These are phyloP conservation scores for Fraxinus floribunda DNA, from an alignment of 305 asterid species.

Conservation along the genomic window DNA sequence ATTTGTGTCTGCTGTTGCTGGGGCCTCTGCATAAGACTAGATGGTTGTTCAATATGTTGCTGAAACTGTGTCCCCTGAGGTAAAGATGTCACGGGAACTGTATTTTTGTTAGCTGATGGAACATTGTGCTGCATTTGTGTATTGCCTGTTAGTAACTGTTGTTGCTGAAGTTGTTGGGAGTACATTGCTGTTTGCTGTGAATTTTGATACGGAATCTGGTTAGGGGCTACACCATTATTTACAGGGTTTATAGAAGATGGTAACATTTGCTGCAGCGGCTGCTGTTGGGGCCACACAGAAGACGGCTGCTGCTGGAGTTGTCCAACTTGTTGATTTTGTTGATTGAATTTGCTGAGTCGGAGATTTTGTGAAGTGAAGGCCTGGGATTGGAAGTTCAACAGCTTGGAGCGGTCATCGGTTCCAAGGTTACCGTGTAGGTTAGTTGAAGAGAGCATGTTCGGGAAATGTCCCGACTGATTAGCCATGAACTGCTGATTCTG, in stretches of 20 bases:
- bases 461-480: slow-evolving; percentile 51
- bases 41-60: slow-evolving; percentile 54
- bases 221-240: slow-evolving; percentile 35
- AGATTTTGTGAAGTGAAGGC: slow-evolving; percentile 47
- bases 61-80: slow-evolving; percentile 61
- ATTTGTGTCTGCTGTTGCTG: slow-evolving; percentile 58
- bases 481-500: slow-evolving; percentile 59
- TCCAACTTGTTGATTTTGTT: slow-evolving; percentile 47
- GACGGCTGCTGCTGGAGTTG: slow-evolving; percentile 52
- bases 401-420: slow-evolving; percentile 63
- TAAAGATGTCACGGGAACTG: slow-evolving; percentile 47
- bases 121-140: slow-evolving; percentile 45
- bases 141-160: slow-evolving; percentile 40
- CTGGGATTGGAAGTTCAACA: slow-evolving; percentile 76
- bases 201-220: slow-evolving; percentile 43
- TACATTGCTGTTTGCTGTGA: slow-evolving; percentile 46
- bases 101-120: slow-evolving; percentile 29
- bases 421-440: slow-evolving; percentile 40
- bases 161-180: slow-evolving; percentile 71
- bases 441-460: slow-evolving; percentile 39
- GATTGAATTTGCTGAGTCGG: slow-evolving; percentile 57
- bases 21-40: slow-evolving; percentile 49
- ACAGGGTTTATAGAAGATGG: slow-evolving; percentile 34
- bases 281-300: slow-evolving; percentile 56
- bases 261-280: slow-evolving; percentile 55